phyloP scores from a whole-genome alignment of 139 green algal genomes.

The Mesotaenium endlicherianum region DNA sequence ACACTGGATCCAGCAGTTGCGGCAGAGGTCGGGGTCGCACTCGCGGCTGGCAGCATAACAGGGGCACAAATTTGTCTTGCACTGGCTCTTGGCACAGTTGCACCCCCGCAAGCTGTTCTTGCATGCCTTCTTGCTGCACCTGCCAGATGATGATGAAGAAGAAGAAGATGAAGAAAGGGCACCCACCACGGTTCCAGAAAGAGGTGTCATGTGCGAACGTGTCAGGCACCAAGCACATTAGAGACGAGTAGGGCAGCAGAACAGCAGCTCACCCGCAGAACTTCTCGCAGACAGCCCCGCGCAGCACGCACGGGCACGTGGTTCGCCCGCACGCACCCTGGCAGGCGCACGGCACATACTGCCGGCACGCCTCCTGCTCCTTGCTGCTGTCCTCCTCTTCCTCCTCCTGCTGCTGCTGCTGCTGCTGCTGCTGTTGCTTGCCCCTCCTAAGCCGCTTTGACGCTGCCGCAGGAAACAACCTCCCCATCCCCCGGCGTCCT shows the following conservation, averaged over 20 bases:
- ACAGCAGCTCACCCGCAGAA: slow-evolving; percentile 49
- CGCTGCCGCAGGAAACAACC: too few species aligned
- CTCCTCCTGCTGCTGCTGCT: too few species aligned
- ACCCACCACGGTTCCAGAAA: not conserved
- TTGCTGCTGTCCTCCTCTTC: too few species aligned
- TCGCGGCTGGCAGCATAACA: slow-evolving; percentile 78
- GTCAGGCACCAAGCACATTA: too few species aligned
- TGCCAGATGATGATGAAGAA: slow-evolving; percentile 35
- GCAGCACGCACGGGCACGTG: slow-evolving; percentile 41
- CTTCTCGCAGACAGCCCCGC: slow-evolving; percentile 55
- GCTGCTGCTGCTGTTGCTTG: too few species aligned
- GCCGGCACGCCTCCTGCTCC: too few species aligned
- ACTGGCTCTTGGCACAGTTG: slow-evolving; percentile 64
- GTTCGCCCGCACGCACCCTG: slow-evolving; percentile 25
- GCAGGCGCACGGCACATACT: slow-evolving; percentile 52
- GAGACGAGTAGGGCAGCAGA: too few species aligned
- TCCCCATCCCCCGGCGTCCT: too few species aligned
- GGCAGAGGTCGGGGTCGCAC: slow-evolving; percentile 87
- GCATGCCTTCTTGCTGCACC: too few species aligned
- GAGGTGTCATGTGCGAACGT: too few species aligned
- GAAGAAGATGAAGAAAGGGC: not conserved
- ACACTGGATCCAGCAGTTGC: slow-evolving; percentile 50
- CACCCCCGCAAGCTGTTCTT: slow-evolving; percentile 73
- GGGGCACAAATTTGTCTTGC: slow-evolving; percentile 64
- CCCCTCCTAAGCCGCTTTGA: too few species aligned